These are phyloP conservation scores for Trichosanthes cucumerina DNA, from an alignment of 306 rosid genomes.

Conservation along the genomic window DNA sequence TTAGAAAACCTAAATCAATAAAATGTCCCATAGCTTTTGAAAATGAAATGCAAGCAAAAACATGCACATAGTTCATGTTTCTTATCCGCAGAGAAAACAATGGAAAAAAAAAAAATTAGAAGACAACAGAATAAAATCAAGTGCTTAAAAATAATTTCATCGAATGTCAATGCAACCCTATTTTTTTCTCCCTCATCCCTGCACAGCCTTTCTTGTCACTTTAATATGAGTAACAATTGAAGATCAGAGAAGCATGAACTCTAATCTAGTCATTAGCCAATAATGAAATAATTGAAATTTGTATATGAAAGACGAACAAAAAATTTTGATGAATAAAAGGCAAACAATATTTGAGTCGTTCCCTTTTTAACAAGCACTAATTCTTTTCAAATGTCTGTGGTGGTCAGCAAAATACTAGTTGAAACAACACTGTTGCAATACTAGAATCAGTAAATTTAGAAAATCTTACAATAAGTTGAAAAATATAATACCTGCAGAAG, in stretches of 20 bases:
- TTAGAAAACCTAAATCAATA: neutral
- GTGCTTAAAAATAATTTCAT: neutral
- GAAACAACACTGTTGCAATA: neutral
- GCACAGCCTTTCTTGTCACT: neutral
- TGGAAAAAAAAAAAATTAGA: neutral
- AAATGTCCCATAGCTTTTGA: neutral
- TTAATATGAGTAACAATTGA: neutral
- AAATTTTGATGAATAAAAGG: too few species aligned
- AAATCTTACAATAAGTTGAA: neutral
- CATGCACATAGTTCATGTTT: neutral
- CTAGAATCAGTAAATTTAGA: neutral
- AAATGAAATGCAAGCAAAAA: neutral
- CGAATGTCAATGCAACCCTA: neutral
- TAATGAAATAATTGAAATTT: neutral
- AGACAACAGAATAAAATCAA: neutral
- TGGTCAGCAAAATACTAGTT: neutral
- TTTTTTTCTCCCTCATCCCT: neutral
- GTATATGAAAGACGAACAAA: neutral
- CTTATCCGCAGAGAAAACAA: neutral
- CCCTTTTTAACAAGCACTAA: neutral
- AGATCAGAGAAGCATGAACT: neutral
- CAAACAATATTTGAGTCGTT: neutral
- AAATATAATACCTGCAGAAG: slow-evolving; percentile 62
- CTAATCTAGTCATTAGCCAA: neutral
- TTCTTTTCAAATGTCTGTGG: neutral